These are phyloP conservation scores for Beta corolliflora DNA, from an alignment of 179 eudicot species.

Conservation along the genomic window DNA sequence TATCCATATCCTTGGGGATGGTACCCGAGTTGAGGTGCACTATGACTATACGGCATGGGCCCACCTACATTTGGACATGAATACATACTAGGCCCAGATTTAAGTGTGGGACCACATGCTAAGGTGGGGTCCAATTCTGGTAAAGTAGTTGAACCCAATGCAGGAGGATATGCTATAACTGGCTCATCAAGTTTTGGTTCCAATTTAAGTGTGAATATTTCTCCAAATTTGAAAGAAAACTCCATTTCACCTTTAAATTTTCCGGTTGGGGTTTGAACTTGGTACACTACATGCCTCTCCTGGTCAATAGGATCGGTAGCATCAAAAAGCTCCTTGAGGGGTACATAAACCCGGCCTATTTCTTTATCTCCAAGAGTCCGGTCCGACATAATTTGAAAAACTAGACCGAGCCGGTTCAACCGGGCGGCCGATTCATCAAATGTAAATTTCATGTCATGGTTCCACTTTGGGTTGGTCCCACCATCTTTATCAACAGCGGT, in stretches of 20 bases:
- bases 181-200: constrained; percentile 29
- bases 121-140: background rate
- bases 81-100: background rate
- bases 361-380: constrained; percentile 69
- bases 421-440: constrained; percentile 61
- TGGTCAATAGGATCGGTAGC: constrained; percentile 16
- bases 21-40: constrained; percentile 4
- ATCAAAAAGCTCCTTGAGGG: constrained; percentile 63
- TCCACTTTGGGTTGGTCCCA: constrained; percentile 65
- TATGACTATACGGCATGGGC: constrained; percentile 12
- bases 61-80: constrained; percentile 15
- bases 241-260: constrained; percentile 34
- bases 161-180: constrained; percentile 22
- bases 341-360: constrained; percentile 72
- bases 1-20: constrained; percentile 13
- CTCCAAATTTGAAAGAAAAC: constrained; percentile 31
- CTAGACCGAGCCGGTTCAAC: constrained; percentile 51
- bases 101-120: background rate
- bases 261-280: constrained; percentile 31
- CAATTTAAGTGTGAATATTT: constrained; percentile 22
- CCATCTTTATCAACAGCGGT: constrained; percentile 55
- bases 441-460: constrained; percentile 50
- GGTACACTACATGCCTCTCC: constrained; percentile 21
- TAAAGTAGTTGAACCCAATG: background rate
- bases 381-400: constrained; percentile 57